Conservation (phyloP, 2,329 filamentous ascomycete genomes). For the Aaosphaeria arxii region DNA sequence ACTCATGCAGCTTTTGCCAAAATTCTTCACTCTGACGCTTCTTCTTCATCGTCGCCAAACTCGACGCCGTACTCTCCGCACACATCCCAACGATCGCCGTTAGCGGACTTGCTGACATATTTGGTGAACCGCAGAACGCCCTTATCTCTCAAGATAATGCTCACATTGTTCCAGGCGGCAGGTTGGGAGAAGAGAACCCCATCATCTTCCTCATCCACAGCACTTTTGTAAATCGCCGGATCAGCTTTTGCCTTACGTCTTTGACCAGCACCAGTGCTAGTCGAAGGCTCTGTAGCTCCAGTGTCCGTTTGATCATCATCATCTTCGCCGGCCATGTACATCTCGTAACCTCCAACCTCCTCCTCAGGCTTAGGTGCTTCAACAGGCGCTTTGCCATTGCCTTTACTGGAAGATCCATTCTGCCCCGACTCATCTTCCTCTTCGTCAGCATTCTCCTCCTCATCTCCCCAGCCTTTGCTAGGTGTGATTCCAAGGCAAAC, state of each 20-base stretch:
- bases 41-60: slow-evolving; percentile 50
- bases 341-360: slow-evolving; percentile 71
- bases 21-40: slow-evolving; percentile 12
- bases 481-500: slow-evolving; percentile 86
- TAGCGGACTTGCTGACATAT: slow-evolving; percentile 80
- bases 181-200: slow-evolving; percentile 67
- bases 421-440: slow-evolving; percentile 46
- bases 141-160: slow-evolving; percentile 81
- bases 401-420: slow-evolving; percentile 29
- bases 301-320: slow-evolving; percentile 64
- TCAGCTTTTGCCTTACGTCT: slow-evolving; percentile 52
- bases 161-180: slow-evolving; percentile 84
- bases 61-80: slow-evolving; percentile 73
- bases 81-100: slow-evolving; percentile 91
- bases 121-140: slow-evolving; percentile 92
- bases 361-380: slow-evolving; percentile 47
- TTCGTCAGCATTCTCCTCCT: slow-evolving; percentile 54
- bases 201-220: slow-evolving; percentile 66
- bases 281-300: slow-evolving; percentile 28
- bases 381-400: slow-evolving; percentile 26
- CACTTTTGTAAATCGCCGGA: slow-evolving; percentile 74
- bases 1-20: too few relatives aligned
- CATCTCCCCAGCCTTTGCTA: slow-evolving; percentile 77
- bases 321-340: slow-evolving; percentile 86
- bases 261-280: slow-evolving; percentile 47